Evolutionary conservation across 2,329 filamentous ascomycete genomes (phyloP), one percentile per base, ranked within the genome.

Genomic region (Geosmithia morbida): DNA sequence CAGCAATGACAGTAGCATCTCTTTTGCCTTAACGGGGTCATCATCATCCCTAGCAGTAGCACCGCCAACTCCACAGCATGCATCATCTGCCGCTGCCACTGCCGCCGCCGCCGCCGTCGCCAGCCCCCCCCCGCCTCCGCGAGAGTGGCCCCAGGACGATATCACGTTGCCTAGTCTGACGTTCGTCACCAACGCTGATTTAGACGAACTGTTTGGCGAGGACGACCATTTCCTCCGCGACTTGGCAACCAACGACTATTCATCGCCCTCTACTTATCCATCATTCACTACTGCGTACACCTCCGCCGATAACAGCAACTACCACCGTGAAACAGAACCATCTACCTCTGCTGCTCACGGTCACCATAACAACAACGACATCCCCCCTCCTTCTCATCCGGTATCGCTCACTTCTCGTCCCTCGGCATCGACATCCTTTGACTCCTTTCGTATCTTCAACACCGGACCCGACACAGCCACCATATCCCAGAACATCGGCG

Each of bases 191-290:
- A 4, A 30, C 45, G 40, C 43, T 16, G 43, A 17, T 10, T n/a
- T 45, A 14, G 20, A 30, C 17, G 11, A 42, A 16, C 20, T 48
- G 30, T 45, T 37, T 29, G 41, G 17, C 33, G 45, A 43, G 44
- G 56, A 61, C 20, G 54, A 60, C 41, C 48, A 52, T 16, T 55
- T 54, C 37, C 50, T 65, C 18, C 47, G 46, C 41, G 52, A 49
- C n/a, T 47, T 66, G 22, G 50, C 53, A 41, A 55, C 58, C 40
- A 50, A 49, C 46, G 56, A 62, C 14, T 62, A 63, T 47, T 65
- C 62, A 10, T 66, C 63, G 2, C 63, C 63, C 19, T 64, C 64
- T 18, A 56, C 52, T 14, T 65, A 65, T 45, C 60, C 61, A 5
- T 51, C 57, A 40, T 59, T 64, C 49, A 53, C 50, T 8, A n/a